A percentile compares a stretch with the other conserved stretches of the same genome.
These are phyloP conservation scores for Paecilomyces fulvus DNA, from an alignment of 2,329 filamentous ascomycete genomes.

Conservation along the genomic window DNA sequence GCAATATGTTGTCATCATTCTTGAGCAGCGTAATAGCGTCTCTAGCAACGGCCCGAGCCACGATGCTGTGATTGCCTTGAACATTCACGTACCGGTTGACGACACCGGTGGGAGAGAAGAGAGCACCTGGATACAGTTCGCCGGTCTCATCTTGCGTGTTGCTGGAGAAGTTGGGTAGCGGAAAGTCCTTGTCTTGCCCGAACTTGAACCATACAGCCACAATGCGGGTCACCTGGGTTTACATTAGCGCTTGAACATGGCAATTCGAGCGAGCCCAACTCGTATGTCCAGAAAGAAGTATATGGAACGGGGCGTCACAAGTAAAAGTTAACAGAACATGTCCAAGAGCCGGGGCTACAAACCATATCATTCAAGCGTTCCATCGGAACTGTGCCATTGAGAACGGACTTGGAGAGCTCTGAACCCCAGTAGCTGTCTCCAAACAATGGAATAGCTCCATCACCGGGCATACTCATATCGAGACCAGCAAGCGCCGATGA, in stretches of 20 bases:
- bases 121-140: conserved; percentile 48
- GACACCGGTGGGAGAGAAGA: conserved; percentile 52
- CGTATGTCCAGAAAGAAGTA: too few relatives aligned
- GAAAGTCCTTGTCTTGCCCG: conserved; percentile 52
- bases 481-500: conserved; percentile 54
- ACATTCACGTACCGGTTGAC: conserved; percentile 63
- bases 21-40: conserved; percentile 56
- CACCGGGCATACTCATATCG: conserved; percentile 64
- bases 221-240: conserved; percentile 42
- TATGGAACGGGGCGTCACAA: too few relatives aligned
- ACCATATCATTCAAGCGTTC: conserved; percentile 47
- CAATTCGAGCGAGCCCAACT: background rate
- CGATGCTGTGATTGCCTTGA: conserved; percentile 43
- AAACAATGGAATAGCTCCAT: conserved; percentile 43
- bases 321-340: too few relatives aligned
- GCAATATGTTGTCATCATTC: conserved; percentile 49
- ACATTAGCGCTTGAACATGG: conserved; percentile 3
- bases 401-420: conserved; percentile 45
- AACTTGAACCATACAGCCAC: conserved; percentile 49
- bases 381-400: conserved; percentile 51
- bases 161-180: conserved; percentile 50
- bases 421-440: conserved; percentile 49
- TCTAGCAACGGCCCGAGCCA: conserved; percentile 44
- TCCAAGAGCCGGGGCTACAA: conserved; percentile 2
- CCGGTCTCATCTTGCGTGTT: conserved; percentile 51